A percentile compares a stretch with the other conserved stretches of the same genome.
phyloP scores from a whole-genome alignment of 139 green algal species.

The Desmodesmus armatus region DNA sequence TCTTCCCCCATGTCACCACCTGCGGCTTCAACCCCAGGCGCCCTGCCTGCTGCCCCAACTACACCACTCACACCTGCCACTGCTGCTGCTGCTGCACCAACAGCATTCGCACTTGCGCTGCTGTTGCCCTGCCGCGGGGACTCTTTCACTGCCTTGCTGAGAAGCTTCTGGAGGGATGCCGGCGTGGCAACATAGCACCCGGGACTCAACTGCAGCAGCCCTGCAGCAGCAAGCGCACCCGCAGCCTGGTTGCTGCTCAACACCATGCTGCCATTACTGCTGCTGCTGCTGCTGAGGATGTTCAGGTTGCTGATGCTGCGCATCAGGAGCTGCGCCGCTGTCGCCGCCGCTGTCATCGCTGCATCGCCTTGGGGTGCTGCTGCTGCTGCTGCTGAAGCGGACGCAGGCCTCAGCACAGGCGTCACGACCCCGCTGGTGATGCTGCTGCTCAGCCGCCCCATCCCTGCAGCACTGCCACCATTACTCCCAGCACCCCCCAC shows the following conservation, averaged over 20 bases:
- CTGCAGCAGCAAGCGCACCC: neutral
- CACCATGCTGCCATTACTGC: neutral
- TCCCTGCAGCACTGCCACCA: too few species aligned
- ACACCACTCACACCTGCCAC: neutral
- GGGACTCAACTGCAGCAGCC: neutral
- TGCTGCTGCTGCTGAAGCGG: too few species aligned
- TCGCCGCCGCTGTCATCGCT: neutral
- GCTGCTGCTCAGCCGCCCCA: too few species aligned
- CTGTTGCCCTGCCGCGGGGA: too few species aligned
- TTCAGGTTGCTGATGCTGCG: neutral
- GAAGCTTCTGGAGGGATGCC: too few species aligned
- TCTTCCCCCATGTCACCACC: too few species aligned
- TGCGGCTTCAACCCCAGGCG: neutral
- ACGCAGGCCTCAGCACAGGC: too few species aligned
- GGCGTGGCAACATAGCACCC: neutral
- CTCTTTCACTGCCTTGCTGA: too few species aligned
- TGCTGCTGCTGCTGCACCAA: neutral
- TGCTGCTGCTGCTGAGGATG: neutral
- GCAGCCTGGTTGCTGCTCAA: too few species aligned
- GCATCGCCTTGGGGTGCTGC: neutral
- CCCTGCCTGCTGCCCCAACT: neutral
- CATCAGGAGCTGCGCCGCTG: neutral
- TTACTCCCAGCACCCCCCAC: too few species aligned
- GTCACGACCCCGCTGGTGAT: too few species aligned
- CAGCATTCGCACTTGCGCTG: too few species aligned